A percentile compares a stretch with the other conserved stretches of the same genome.
Conservation (phyloP, 1,284 basidiomycete genomes). For the Cryptococcus sp. region DNA sequence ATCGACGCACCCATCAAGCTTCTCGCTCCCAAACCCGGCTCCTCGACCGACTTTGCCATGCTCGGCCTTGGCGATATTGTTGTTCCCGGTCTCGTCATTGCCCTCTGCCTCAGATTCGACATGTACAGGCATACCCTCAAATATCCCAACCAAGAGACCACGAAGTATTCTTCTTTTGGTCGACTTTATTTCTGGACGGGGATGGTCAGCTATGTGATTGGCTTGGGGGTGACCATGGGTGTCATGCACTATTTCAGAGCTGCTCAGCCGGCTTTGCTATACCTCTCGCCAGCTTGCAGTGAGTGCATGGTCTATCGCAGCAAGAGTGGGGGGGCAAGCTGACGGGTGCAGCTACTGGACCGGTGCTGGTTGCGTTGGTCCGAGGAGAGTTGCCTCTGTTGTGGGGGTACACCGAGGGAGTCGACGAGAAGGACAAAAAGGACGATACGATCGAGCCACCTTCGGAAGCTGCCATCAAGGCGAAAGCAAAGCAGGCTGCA, state of each 20-base stretch:
- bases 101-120: conserved; percentile 84
- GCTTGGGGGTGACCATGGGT: conserved; percentile 70
- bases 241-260: conserved; percentile 78
- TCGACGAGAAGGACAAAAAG: conserved; percentile 19
- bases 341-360: conserved; percentile 36
- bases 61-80: conserved; percentile 76
- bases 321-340: no score
- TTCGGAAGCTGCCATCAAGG: conserved; percentile 22
- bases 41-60: conserved; percentile 71
- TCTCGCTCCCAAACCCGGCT: conserved; percentile 65
- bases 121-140: conserved; percentile 47
- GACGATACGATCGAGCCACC: conserved; percentile 38
- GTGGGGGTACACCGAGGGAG: conserved; percentile 37
- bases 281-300: conserved; percentile 68
- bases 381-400: conserved; percentile 42
- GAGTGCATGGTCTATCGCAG: conserved; percentile 39
- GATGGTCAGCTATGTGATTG: conserved; percentile 69
- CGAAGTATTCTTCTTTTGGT: conserved; percentile 47
- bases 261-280: conserved; percentile 89
- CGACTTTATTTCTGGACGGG: conserved; percentile 76
- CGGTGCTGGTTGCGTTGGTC: conserved; percentile 37
- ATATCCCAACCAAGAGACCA: conserved; percentile 26
- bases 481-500: neutral
- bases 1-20: conserved; percentile 94
- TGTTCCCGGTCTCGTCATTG: conserved; percentile 72